These are phyloP conservation scores for Nepenthes alata DNA, from an alignment of 179 eudicot genomes.

Conservation along the genomic window DNA sequence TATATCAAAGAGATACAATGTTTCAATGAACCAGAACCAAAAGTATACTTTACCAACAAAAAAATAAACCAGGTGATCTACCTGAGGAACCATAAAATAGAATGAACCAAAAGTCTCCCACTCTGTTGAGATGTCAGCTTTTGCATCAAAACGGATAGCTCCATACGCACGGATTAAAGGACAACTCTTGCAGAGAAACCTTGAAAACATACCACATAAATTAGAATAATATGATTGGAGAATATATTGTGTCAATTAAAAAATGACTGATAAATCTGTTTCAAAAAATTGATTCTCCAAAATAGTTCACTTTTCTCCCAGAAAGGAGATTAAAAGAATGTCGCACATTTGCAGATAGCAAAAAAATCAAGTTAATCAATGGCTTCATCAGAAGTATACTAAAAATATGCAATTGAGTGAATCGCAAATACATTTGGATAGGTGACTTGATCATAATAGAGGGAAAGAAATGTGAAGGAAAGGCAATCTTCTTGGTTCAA, in stretches of 20 bases:
- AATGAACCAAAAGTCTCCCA: slow-evolving; percentile 91
- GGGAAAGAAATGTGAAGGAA: too few relatives aligned
- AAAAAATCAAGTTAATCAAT: too few relatives aligned
- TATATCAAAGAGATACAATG: background rate
- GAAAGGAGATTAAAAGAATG: too few relatives aligned
- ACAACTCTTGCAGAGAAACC: slow-evolving; percentile 71
- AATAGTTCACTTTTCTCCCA: too few relatives aligned
- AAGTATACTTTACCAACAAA: background rate
- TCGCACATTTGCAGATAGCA: too few relatives aligned
- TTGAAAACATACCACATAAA: slow-evolving; percentile 11
- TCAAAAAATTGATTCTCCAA: too few relatives aligned
- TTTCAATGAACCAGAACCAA: background rate
- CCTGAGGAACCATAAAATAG: slow-evolving; percentile 93
- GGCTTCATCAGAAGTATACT: too few relatives aligned
- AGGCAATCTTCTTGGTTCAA: too few relatives aligned
- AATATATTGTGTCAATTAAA: background rate
- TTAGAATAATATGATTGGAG: background rate
- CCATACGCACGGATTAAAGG: slow-evolving; percentile 92
- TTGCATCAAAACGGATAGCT: slow-evolving; percentile 86
- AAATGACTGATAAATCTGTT: too few relatives aligned
- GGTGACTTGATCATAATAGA: too few relatives aligned
- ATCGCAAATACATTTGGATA: too few relatives aligned
- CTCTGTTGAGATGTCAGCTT: slow-evolving; percentile 45
- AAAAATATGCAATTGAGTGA: too few relatives aligned
- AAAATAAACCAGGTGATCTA: slow-evolving; percentile 15